Percentiles rank a stretch among this genome's conserved stretches.
These are phyloP conservation scores for Septoria petroselini DNA, from an alignment of 2,329 filamentous ascomycete species.

Conservation along the genomic window DNA sequence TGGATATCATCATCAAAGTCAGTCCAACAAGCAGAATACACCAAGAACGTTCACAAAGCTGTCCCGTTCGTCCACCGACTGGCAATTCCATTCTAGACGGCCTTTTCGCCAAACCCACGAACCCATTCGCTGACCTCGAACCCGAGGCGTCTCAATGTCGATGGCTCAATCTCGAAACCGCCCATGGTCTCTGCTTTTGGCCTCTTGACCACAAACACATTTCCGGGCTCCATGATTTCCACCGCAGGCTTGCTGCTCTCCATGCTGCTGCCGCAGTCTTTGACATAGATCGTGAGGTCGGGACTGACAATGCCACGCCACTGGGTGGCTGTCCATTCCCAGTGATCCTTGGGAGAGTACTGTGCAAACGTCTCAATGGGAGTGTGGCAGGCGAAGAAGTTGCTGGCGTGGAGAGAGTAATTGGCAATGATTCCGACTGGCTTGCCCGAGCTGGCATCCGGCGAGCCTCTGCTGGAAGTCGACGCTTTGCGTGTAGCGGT, in stretches of 20 bases:
- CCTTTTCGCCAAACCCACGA: conserved; percentile 34
- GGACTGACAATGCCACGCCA: conserved; percentile 84
- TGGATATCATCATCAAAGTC: background rate
- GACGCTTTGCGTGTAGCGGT: conserved; percentile 15
- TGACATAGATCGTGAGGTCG: conserved; percentile 72
- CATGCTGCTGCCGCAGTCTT: conserved; percentile 34
- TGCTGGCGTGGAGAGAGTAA: conserved; percentile 76
- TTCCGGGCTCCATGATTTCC: conserved; percentile 44
- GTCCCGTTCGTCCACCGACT: no score
- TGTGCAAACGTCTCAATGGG: conserved; percentile 64
- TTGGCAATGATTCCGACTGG: conserved; percentile 74
- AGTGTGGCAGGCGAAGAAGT: conserved; percentile 69
- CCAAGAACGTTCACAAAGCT: background rate
- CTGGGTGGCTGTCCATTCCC: conserved; percentile 94
- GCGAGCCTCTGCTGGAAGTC: conserved; percentile 9
- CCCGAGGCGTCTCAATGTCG: conserved; percentile 66
- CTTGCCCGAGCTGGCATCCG: conserved; percentile 37
- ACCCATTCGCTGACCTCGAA: conserved; percentile 90
- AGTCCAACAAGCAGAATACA: background rate
- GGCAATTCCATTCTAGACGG: background rate
- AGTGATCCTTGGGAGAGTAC: conserved; percentile 83
- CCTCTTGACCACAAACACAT: conserved; percentile 42
- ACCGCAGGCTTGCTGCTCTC: conserved; percentile 32
- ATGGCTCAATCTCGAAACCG: conserved; percentile 39
- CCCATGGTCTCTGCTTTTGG: conserved; percentile 35